Base-by-base conservation (phyloP, 352 stramenopile genomes). In the Peronosclerospora sorghi region DNA sequence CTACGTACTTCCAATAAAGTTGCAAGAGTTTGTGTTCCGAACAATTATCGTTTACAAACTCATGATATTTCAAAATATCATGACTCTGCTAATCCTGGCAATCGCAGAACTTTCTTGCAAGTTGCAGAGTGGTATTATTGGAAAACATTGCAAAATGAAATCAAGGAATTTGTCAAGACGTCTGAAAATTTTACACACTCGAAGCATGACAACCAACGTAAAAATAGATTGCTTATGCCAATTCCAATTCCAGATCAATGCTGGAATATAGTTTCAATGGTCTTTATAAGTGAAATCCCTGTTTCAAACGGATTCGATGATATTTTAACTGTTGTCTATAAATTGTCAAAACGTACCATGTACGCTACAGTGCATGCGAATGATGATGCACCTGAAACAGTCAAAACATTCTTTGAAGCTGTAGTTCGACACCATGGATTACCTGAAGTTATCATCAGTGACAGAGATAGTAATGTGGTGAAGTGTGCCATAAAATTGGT, bases 301-400 rank as follows among this genome's bases (percentile, higher is more conserved):
- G 2, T 18, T 35, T 35, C 2, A 17, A 35, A 35, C 18, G 30
- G 13, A 35, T 35, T 35, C 9, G 13, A 35, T 35, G 30, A 2
- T 13, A 35, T 35, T 35, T 35, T 35, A 35, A 18, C 30, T 8
- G 30, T 17, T 17, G 8, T 35, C 30, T 8, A 17, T 35, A 35
- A 17, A 17, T 35, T 35, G 5, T 35, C 8, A 18, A 35, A 35
- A 35, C 2, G 13, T 2, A 18, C 30, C 2, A 14, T 18, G 13
- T 35, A 35, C 30, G 30, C 30, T 18, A 13, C 30, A 18, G 8
- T 35, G 9, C 13, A 35, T 13, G 30, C 2, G 10, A 35, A 15
- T n/a, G 47, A 66, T 37, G 35, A 59, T 34, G 44, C 32, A 23
- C 18, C 51, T 12, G 41, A 48, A 21, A 50, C 44, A 8, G 39